These are phyloP conservation scores for Pythium guiyangense DNA, from an alignment of 352 stramenopile species.

Conservation along the genomic window DNA sequence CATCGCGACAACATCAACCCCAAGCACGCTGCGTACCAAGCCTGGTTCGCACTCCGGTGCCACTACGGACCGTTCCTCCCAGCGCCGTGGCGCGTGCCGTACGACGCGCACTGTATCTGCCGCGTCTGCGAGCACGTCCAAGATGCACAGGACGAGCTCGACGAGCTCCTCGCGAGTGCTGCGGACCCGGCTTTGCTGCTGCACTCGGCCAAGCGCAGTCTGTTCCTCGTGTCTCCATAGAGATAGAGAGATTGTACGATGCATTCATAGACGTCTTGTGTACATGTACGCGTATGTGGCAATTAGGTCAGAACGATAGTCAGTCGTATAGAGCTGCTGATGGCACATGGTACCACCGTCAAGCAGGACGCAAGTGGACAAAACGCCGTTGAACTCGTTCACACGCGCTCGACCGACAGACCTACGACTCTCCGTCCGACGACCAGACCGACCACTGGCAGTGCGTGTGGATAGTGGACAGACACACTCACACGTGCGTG, in stretches of 20 bases:
- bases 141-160: constrained; percentile 17
- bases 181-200: background rate
- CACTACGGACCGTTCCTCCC: constrained; percentile 42
- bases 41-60: constrained; percentile 65
- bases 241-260: background rate
- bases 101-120: constrained; percentile 43
- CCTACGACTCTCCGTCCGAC: background rate
- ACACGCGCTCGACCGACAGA: too few species aligned
- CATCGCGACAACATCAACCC: constrained; percentile 69
- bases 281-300: background rate
- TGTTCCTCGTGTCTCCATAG: constrained; percentile 6
- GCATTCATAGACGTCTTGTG: constrained; percentile 1
- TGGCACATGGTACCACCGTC: too few species aligned
- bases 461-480: background rate
- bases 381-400: too few species aligned
- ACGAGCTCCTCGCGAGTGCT: constrained; percentile 5
- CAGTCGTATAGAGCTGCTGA: too few species aligned
- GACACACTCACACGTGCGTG: background rate
- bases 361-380: too few species aligned
- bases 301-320: too few species aligned
- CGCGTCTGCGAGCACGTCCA: constrained; percentile 52
- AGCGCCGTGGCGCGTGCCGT: constrained; percentile 53
- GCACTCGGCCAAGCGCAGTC: background rate
- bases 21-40: constrained; percentile 37
- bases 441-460: background rate